Conservation (phyloP, 1,139 yeast species). For the Pichia norvegensis region DNA sequence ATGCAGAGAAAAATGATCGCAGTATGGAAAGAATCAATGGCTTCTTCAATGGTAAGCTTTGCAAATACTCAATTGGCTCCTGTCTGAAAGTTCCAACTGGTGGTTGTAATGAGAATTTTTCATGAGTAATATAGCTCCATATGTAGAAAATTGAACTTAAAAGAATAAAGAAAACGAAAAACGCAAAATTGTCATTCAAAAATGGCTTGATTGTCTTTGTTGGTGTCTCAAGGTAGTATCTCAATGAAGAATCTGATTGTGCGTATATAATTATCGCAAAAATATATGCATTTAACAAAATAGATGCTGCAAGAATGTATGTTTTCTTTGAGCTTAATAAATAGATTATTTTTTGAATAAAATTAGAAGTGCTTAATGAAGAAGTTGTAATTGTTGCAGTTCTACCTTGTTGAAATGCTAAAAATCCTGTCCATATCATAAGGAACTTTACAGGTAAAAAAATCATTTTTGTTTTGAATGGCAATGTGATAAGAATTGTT, state of each 20-base stretch:
- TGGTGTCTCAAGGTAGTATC: constrained; percentile 27
- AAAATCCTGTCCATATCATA: constrained; percentile 31
- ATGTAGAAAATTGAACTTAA: constrained; percentile 41
- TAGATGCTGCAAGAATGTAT: constrained; percentile 32
- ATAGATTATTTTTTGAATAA: constrained; percentile 40
- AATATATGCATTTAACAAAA: constrained; percentile 34
- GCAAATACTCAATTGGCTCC: constrained; percentile 32
- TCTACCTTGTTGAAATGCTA: constrained; percentile 42
- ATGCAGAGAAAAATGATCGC: constrained; percentile 27
- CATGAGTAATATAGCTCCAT: constrained; percentile 46
- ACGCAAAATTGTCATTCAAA: constrained; percentile 56
- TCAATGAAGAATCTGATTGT: constrained; percentile 24
- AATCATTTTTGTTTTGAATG: constrained; percentile 17
- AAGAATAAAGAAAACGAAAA: constrained; percentile 35
- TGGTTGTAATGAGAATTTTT: constrained; percentile 53
- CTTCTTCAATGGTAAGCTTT: constrained; percentile 5
- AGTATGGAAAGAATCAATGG: constrained; percentile 14
- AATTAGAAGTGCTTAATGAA: constrained; percentile 42
- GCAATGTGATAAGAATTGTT: constrained; percentile 18
- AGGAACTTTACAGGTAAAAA: constrained; percentile 28
- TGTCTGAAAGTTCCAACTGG: constrained; percentile 37
- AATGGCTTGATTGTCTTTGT: constrained; percentile 47
- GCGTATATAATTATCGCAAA: constrained; percentile 31
- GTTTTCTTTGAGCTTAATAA: constrained; percentile 39
- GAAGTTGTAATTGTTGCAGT: constrained; percentile 45